Evolutionary conservation across 805 yeast genomes (phyloP), one percentile per base, ranked within the genome.

Genomic region (Wickerhamiella nectarea): DNA sequence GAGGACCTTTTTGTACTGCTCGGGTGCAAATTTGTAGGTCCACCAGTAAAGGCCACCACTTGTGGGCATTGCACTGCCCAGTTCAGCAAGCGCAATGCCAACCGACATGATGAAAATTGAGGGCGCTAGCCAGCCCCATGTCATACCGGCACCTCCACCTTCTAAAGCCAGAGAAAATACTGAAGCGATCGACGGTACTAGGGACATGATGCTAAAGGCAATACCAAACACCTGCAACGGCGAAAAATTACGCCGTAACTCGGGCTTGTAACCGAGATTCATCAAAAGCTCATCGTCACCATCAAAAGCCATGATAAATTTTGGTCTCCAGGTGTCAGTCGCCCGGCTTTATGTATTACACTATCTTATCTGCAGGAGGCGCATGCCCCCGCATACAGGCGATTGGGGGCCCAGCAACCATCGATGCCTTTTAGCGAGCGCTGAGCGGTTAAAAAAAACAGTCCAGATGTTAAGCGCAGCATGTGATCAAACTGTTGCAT

Each of bases 101-200:
- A 76, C 68, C 9, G 66, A 54, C 39, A 77, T 55, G 45, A 79
- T 76, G 52, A 76, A 74, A 8, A 66, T 47, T 7, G 76, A 69
- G 22, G 82, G 69, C 11, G 74, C 55, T 35, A 76, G 59, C 87
- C 87, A 80, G 36, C 84, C 82, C 87, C 87, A 80, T 2, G 77
- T 65, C 41, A 76, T 67, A 3, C 78, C 75, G 10, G 70, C 75
- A 0, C 83, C 76, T 4, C 86, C 86, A 0, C 78, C 75, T 21
- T 71, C 59, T 8, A 78, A 60, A 17, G 78, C 78, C 42, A 67
- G 65, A 6, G 63, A 64, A 24, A 77, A 55, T 20, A 70, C 66
- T 1, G 81, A 71, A 0, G 81, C 71, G 43, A 78, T 74, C 9
- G 79, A 71, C 7, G 65, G 65, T 34, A 78, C 62, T 38, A 79